Conservation (phyloP, 768 basidiomycete species). For the Termitomyces sp. region DNA sequence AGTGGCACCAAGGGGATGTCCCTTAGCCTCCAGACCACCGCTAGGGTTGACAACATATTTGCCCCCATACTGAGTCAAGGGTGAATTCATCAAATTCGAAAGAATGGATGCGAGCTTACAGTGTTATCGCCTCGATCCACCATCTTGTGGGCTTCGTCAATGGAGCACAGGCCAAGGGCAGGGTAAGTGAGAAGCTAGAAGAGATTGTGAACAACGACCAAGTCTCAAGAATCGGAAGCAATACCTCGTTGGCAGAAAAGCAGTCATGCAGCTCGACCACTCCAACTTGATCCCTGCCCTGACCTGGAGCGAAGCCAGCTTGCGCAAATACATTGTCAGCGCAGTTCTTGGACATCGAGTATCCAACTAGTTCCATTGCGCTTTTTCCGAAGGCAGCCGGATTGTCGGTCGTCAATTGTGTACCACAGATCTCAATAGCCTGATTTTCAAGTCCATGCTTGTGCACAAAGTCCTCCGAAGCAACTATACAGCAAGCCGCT, state of each 20-base stretch:
- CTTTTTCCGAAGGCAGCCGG: slow-evolving; percentile 60
- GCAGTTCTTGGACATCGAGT: slow-evolving; percentile 63
- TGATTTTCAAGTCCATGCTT: slow-evolving; percentile 73
- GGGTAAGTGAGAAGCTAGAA: slow-evolving; percentile 73
- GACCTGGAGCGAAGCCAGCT: slow-evolving; percentile 60
- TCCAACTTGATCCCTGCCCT: slow-evolving; percentile 70
- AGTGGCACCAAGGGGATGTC: slow-evolving; percentile 80
- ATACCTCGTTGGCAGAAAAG: slow-evolving; percentile 75
- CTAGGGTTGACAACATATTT: slow-evolving; percentile 83
- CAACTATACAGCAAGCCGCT: slow-evolving; percentile 71
- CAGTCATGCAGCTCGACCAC: slow-evolving; percentile 86
- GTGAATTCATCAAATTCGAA: background rate
- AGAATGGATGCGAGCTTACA: slow-evolving; percentile 32
- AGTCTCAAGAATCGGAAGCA: background rate
- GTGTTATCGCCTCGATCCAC: slow-evolving; percentile 78
- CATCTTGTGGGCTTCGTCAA: slow-evolving; percentile 64
- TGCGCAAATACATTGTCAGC: slow-evolving; percentile 66
- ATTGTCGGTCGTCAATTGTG: slow-evolving; percentile 61
- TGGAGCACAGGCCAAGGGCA: slow-evolving; percentile 65
- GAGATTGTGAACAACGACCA: background rate
- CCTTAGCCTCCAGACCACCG: slow-evolving; percentile 85
- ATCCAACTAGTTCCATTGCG: slow-evolving; percentile 81
- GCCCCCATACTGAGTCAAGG: slow-evolving; percentile 58
- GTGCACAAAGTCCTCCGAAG: slow-evolving; percentile 74
- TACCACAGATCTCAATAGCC: slow-evolving; percentile 75